Conservation (phyloP, 2,329 filamentous ascomycete genomes). For the Colletotrichum sidae region DNA sequence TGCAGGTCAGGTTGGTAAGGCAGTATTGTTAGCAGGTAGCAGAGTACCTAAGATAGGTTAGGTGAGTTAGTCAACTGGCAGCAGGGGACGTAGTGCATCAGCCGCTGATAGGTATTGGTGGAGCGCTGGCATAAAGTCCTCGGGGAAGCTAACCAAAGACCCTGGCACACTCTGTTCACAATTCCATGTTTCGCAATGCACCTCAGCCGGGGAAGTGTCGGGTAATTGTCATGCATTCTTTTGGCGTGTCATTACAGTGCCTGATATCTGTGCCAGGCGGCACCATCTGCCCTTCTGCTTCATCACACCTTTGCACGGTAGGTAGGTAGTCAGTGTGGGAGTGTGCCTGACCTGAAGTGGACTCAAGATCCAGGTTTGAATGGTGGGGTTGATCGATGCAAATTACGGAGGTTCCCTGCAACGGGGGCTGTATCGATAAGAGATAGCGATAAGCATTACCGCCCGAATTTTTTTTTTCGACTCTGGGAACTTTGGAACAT, state of each 20-base stretch:
- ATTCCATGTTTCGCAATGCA: conserved; percentile 38
- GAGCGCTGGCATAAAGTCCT: conserved; percentile 33
- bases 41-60: conserved; percentile 6
- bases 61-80: conserved; percentile 5
- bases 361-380: conserved; percentile 11
- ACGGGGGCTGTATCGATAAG: conserved; percentile 32
- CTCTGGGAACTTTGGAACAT: too few species aligned
- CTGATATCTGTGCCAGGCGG: not conserved
- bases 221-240: conserved; percentile 32
- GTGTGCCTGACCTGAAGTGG: too few species aligned
- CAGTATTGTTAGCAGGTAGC: conserved; percentile 12
- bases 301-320: not conserved
- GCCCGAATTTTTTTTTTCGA: conserved; percentile 32
- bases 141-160: conserved; percentile 32
- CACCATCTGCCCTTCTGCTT: conserved; percentile 3
- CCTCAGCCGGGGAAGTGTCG: conserved; percentile 30
- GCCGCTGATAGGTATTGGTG: conserved; percentile 32
- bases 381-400: conserved; percentile 9
- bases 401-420: not conserved
- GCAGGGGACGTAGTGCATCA: conserved; percentile 27
- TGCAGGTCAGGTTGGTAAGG: conserved; percentile 4
- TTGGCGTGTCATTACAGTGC: not conserved
- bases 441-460: conserved; percentile 33
- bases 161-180: conserved; percentile 29
- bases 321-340: too few species aligned